Base-by-base conservation (phyloP, 768 basidiomycete genomes). In the Gymnopilus junonius region DNA sequence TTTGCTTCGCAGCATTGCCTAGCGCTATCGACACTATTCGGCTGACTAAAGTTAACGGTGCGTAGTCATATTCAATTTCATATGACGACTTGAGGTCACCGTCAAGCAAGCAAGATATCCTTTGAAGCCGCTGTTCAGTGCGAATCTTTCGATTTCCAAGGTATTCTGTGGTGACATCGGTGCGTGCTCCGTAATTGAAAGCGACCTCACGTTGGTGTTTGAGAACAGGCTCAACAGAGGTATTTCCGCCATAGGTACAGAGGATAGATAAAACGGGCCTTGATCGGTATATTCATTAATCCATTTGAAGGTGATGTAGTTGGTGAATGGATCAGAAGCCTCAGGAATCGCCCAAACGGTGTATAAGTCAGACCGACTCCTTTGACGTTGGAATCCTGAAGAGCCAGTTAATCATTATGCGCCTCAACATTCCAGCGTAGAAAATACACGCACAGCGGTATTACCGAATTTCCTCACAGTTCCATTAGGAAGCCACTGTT, bases 171-270 rank as follows among this genome's bases (percentile, higher is more conserved):
- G 14, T 42, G 8, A 23, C 20, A n/a, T 57, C 55, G 4, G 12
- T 11, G 8, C 55, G 35, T 14, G n/a, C 17, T 25, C 42, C 21
- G n/a, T 57, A 57, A 12, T 4, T 17, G 29, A 57, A 57, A 25
- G 55, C 34, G 21, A 57, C 10, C 15, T 1, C 37, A 11, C 37
- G 27, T 8, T 57, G n/a, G 21, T 39, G 15, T 21, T 21, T 37
- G 21, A 39, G 23, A 25, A 8, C 51, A 23, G 21, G 5, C 10
- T 20, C 23, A 25, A 48, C 14, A n/a, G 23, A 25, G 10, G 23
- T n/a, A 17, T 57, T 57, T 27, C 55, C 55, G 23, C 55, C 55
- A 57, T 57, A 57, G n/a, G 17, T 21, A 57, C 8, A 8, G 34
- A 32, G 21, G 21, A 10, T 4, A 57, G 29, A 23, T 57, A 57